Percentiles rank a stretch among this genome's conserved stretches.
These are phyloP conservation scores for Melampsora larici-populina DNA, from an alignment of 1,284 basidiomycete species.

Conservation along the genomic window DNA sequence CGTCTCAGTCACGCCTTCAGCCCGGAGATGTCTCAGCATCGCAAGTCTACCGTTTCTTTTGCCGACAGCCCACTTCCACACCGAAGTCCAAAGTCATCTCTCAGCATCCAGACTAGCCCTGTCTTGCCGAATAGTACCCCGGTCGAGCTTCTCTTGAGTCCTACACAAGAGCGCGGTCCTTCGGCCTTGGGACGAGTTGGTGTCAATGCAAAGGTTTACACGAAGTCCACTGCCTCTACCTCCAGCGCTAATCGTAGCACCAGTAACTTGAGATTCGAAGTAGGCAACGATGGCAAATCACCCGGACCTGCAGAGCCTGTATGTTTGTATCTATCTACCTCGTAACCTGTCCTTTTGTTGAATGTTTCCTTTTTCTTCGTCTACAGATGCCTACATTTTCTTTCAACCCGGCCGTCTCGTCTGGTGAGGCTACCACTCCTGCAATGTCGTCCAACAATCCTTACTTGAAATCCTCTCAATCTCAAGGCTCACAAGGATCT, in stretches of 20 bases:
- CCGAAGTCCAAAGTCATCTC: not conserved
- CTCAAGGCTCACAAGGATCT: not conserved
- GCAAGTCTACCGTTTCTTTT: constrained; percentile 9
- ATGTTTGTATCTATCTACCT: not conserved
- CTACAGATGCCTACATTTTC: not conserved
- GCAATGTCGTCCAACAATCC: not conserved
- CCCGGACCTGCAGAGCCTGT: not conserved
- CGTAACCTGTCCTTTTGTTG: not conserved
- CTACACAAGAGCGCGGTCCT: not conserved
- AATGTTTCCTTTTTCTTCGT: not conserved
- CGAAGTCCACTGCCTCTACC: not conserved
- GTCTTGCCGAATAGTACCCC: not conserved
- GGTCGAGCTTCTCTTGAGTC: not conserved
- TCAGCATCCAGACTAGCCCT: not conserved
- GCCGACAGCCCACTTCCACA: not conserved
- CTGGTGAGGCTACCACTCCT: not conserved
- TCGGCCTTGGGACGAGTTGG: not conserved
- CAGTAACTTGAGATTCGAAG: constrained; percentile 30
- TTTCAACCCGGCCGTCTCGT: not conserved
- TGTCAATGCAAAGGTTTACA: not conserved
- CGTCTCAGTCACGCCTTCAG: not conserved
- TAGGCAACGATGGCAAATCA: not conserved
- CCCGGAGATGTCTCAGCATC: not conserved
- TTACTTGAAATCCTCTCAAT: not conserved
- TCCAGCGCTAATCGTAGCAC: constrained; percentile 3